Base-by-base conservation (phyloP, 441 rosid genomes). In the Melastoma candidum region DNA sequence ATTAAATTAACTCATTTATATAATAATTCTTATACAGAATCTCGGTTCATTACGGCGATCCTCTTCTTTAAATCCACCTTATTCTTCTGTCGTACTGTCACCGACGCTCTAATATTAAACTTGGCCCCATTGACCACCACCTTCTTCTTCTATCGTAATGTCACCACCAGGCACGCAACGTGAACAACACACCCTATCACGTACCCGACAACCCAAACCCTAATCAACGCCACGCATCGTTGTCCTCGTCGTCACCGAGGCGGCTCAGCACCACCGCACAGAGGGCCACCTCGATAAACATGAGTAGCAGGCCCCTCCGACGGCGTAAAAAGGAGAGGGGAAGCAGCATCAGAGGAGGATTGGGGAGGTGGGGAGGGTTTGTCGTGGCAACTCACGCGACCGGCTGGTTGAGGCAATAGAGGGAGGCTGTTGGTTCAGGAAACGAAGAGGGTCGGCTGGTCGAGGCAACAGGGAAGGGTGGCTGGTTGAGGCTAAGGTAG, bases 11-110 rank as follows among this genome's bases (percentile, higher is more conserved):
- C 22, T 17, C 22, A 17, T 17, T 17, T 17, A 17, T 17, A 17
- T 17, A 17, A 17, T 17, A 17, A 17, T 17, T 17, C 22, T 17
- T 17, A 17, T 17, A 17, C 22, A 17, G 22, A 17, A 17, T 17
- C 22, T 17, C 22, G 22, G 22, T 17, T 17, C 22, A 17, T 17
- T 17, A 17, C 22, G 7, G 78, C 81, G 49, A 88, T 11, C 32
- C 83, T 75, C 56, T 82, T 92, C 43, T 78, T 82, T 3, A 84
- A 70, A 62, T 88, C 97, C 59, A 82, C 95, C 55, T 84, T 88
- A 70, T 73, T 70, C 74, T 81, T 92, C 62, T 80, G 87, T 67
- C 81, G 84, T 43, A 92, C 89, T 7, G 89, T 17, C 14, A 78
- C 71, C 26, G 77, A 76, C 4, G 84, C 95, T 66, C 87, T 84